These are phyloP conservation scores for Acorus gramineus DNA, from an alignment of 106 monocot species.

Conservation along the genomic window DNA sequence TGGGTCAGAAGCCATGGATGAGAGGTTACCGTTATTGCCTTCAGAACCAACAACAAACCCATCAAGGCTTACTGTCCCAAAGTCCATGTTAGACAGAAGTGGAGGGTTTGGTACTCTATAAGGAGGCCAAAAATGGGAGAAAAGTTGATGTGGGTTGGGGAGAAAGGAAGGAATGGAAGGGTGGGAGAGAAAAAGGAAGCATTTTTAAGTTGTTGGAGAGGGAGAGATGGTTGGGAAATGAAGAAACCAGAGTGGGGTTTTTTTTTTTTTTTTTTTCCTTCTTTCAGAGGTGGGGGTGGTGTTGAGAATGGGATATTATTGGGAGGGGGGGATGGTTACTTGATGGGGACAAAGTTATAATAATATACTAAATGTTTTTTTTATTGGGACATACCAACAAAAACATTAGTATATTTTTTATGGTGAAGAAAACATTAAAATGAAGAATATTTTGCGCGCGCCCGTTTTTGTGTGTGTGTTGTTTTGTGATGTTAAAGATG, in stretches of 20 bases:
- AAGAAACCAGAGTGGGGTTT: slow-evolving; percentile 19
- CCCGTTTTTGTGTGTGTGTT: too few relatives aligned
- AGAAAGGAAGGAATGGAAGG: slow-evolving; percentile 1
- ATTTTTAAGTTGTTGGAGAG: slow-evolving; percentile 6
- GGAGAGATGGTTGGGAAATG: slow-evolving; percentile 2
- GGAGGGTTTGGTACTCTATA: neutral
- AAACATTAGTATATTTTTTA: too few relatives aligned
- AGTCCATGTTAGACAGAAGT: slow-evolving; percentile 8
- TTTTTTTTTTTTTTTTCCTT: neutral
- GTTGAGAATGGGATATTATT: too few relatives aligned
- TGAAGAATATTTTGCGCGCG: too few relatives aligned
- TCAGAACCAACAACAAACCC: slow-evolving; percentile 20
- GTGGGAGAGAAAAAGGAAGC: neutral
- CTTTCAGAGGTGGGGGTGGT: slow-evolving; percentile 7
- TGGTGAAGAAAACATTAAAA: too few relatives aligned
- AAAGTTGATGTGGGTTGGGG: slow-evolving; percentile 8
- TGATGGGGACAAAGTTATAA: too few relatives aligned
- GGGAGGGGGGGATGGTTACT: too few relatives aligned
- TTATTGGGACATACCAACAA: too few relatives aligned
- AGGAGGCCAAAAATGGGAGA: neutral
- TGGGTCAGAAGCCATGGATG: slow-evolving; percentile 9
- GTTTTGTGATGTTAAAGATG: too few relatives aligned
- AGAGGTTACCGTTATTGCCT: slow-evolving; percentile 9
- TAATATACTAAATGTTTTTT: too few relatives aligned
- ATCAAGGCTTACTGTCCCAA: slow-evolving; percentile 33